These are phyloP conservation scores for Alternaria sp. DNA, from an alignment of 2,329 filamentous ascomycete genomes.

Conservation along the genomic window DNA sequence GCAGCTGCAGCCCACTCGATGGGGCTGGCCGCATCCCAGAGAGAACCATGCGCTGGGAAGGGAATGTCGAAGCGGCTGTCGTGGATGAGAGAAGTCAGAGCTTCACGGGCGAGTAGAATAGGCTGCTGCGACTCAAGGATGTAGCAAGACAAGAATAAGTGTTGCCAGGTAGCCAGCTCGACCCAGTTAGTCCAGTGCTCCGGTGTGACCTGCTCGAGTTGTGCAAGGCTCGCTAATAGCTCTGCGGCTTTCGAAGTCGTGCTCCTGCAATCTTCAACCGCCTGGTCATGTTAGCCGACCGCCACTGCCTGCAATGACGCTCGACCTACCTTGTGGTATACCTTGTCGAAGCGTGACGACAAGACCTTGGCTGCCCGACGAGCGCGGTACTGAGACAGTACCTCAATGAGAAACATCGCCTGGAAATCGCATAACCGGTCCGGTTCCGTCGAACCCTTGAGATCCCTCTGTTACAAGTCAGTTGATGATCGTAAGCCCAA, in stretches of 20 bases:
- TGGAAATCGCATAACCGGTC: constrained; percentile 52
- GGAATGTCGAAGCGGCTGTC: constrained; percentile 44
- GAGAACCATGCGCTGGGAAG: constrained; percentile 40
- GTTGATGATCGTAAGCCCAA: background rate
- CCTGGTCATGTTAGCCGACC: constrained; percentile 25
- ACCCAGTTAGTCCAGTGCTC: constrained; percentile 46
- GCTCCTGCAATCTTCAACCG: constrained; percentile 26
- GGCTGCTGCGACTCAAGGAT: constrained; percentile 52
- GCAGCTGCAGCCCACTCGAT: constrained; percentile 30
- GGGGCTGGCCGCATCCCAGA: constrained; percentile 47
- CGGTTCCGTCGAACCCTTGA: constrained; percentile 30
- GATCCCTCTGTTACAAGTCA: constrained; percentile 37
- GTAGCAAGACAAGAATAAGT: constrained; percentile 51
- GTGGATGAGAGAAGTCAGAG: constrained; percentile 24
- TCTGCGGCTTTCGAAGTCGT: constrained; percentile 25
- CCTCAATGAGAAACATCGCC: constrained; percentile 53
- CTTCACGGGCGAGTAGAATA: constrained; percentile 35
- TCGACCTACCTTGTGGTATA: constrained; percentile 44
- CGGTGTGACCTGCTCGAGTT: constrained; percentile 27
- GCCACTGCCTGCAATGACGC: background rate
- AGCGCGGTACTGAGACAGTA: constrained; percentile 51
- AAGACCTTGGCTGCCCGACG: constrained; percentile 47
- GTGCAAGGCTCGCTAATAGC: constrained; percentile 18
- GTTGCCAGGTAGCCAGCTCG: constrained; percentile 39
- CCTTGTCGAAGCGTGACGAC: constrained; percentile 47